These are phyloP conservation scores for Gryganskiella cystojenkinii DNA, from an alignment of 192 early-diverging fungal species.

Conservation along the genomic window DNA sequence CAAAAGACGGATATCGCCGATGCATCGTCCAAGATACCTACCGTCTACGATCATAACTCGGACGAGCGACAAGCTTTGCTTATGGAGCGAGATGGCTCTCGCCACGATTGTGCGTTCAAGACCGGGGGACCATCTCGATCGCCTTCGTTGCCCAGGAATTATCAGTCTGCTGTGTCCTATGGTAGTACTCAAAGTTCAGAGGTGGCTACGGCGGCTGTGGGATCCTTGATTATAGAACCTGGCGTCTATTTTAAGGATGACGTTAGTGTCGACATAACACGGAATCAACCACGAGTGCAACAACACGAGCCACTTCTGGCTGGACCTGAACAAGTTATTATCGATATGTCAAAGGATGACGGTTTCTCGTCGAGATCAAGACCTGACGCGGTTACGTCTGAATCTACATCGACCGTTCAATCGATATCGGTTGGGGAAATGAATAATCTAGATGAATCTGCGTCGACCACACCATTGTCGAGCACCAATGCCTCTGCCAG, in stretches of 20 bases:
- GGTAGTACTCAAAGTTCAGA: not conserved
- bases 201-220: too few species aligned
- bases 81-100: not conserved
- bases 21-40: too few species aligned
- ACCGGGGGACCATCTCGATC: not conserved
- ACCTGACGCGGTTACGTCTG: too few species aligned
- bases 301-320: not conserved
- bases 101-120: constrained; percentile 17
- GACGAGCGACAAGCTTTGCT: not conserved
- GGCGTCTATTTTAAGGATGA: too few species aligned
- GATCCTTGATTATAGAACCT: too few species aligned
- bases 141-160: not conserved
- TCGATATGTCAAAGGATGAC: not conserved
- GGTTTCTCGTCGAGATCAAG: not conserved
- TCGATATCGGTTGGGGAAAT: not conserved
- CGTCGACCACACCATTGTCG: not conserved
- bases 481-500: not conserved
- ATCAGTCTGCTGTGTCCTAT: not conserved
- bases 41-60: too few species aligned
- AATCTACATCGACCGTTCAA: too few species aligned
- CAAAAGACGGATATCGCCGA: not conserved
- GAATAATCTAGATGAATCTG: not conserved
- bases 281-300: too few species aligned
- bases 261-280: too few species aligned
- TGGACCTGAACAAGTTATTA: not conserved